Percentiles rank a stretch among this genome's conserved stretches.
Conservation (phyloP, 2,329 filamentous ascomycete genomes). For the Zalaria sp. region DNA sequence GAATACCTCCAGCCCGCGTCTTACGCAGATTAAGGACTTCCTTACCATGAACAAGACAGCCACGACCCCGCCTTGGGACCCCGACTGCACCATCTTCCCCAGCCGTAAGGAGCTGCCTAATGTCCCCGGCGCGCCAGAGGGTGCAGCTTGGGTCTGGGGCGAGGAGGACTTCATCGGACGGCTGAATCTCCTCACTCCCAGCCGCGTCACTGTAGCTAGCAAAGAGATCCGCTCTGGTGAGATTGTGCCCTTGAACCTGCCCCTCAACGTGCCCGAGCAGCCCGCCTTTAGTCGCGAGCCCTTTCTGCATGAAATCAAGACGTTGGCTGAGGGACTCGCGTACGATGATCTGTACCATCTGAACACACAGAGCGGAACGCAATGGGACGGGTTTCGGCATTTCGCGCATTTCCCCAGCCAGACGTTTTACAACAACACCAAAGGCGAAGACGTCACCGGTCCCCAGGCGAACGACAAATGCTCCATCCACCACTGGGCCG, state of each 20-base stretch:
- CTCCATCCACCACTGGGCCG: constrained; percentile 30
- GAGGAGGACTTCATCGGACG: constrained; percentile 30
- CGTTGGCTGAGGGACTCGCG: constrained; percentile 16
- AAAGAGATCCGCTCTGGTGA: constrained; percentile 41
- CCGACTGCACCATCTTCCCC: constrained; percentile 38
- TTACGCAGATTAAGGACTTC: constrained; percentile 31
- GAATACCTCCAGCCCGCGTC: constrained; percentile 18
- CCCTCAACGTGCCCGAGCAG: constrained; percentile 36
- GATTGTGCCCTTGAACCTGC: constrained; percentile 41
- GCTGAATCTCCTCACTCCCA: constrained; percentile 6
- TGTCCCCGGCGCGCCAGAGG: constrained; percentile 37
- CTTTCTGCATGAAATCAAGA: constrained; percentile 42
- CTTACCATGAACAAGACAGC: constrained; percentile 31
- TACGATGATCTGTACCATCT: constrained; percentile 35
- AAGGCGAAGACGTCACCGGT: constrained; percentile 25
- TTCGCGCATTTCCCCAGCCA: constrained; percentile 25
- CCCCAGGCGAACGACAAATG: constrained; percentile 27
- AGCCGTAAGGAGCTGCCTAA: constrained; percentile 37
- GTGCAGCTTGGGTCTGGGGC: constrained; percentile 48
- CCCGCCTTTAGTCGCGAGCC: constrained; percentile 37
- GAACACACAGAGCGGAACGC: constrained; percentile 30
- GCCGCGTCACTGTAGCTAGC: constrained; percentile 24
- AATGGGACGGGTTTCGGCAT: constrained; percentile 32
- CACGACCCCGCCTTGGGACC: constrained; percentile 38
- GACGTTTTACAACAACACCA: constrained; percentile 28